These are phyloP conservation scores for Ogataea paradorogensis DNA, from an alignment of 805 yeast species.

Conservation along the genomic window DNA sequence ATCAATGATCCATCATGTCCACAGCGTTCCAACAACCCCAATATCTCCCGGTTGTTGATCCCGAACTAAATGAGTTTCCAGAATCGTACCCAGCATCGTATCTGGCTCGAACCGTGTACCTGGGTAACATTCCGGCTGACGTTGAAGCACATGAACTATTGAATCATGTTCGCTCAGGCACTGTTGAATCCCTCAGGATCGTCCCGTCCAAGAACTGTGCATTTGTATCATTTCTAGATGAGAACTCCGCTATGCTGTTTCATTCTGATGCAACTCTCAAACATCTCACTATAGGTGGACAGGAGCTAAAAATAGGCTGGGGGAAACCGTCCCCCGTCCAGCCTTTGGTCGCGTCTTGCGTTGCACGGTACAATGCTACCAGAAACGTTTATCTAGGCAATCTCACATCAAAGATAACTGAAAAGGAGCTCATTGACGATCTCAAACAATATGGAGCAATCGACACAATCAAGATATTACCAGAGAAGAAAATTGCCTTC, in stretches of 20 bases:
- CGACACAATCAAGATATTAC: constrained; percentile 77
- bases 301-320: constrained; percentile 90
- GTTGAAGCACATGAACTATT: constrained; percentile 77
- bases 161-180: constrained; percentile 89
- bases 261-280: constrained; percentile 91
- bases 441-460: constrained; percentile 74
- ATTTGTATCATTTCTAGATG: constrained; percentile 84
- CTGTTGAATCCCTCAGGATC: constrained; percentile 74
- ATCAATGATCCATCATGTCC: constrained; percentile 12
- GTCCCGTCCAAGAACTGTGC: constrained; percentile 88
- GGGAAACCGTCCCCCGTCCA: constrained; percentile 76
- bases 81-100: constrained; percentile 3
- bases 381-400: constrained; percentile 90
- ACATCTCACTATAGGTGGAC: constrained; percentile 73
- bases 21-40: constrained; percentile 18
- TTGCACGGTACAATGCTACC: constrained; percentile 84
- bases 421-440: constrained; percentile 63
- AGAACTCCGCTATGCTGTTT: constrained; percentile 82
- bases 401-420: constrained; percentile 57
- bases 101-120: constrained; percentile 76
- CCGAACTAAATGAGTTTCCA: constrained; percentile 5
- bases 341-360: constrained; percentile 71
- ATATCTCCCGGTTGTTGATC: constrained; percentile 5
- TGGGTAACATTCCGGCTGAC: constrained; percentile 85
- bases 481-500: constrained; percentile 83